phyloP scores from a whole-genome alignment of 768 basidiomycete species.

The Leccinum aurantiacum region DNA sequence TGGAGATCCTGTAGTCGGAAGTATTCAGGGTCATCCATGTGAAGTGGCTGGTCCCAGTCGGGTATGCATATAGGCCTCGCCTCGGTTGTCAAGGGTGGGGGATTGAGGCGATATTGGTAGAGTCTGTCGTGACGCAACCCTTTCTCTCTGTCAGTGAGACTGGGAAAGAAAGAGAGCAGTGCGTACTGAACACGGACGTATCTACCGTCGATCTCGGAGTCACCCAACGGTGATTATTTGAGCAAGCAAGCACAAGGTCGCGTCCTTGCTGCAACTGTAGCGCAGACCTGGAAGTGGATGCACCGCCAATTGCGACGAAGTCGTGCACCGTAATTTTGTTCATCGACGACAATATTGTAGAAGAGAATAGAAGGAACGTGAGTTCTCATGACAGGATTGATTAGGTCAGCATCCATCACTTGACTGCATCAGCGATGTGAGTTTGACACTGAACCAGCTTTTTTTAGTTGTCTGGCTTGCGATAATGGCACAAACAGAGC shows the following conservation, averaged over 20 bases:
- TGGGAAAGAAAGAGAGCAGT: background rate
- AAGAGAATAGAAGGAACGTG: too few relatives aligned
- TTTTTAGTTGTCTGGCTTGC: background rate
- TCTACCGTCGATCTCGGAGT: slow-evolving; percentile 15
- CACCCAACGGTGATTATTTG: slow-evolving; percentile 17
- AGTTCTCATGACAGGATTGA: background rate
- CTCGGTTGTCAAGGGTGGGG: slow-evolving; percentile 14
- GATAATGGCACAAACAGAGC: slow-evolving; percentile 18
- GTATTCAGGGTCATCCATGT: slow-evolving; percentile 35
- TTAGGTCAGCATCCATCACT: background rate
- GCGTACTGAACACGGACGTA: slow-evolving; percentile 25
- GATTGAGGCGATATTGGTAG: slow-evolving; percentile 24
- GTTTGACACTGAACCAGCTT: background rate
- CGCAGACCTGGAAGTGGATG: background rate
- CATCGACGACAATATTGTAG: background rate
- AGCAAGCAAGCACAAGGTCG: slow-evolving; percentile 20
- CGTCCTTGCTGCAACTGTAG: slow-evolving; percentile 21
- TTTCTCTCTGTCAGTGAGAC: slow-evolving; percentile 16
- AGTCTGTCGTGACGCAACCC: slow-evolving; percentile 18
- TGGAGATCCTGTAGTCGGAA: slow-evolving; percentile 40
- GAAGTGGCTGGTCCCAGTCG: slow-evolving; percentile 41
- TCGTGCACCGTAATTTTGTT: slow-evolving; percentile 22
- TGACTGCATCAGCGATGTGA: slow-evolving; percentile 1
- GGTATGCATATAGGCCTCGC: slow-evolving; percentile 12
- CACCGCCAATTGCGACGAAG: slow-evolving; percentile 14